Conservation (phyloP, 2,329 filamentous ascomycete species). For the Aspergillus carbonarius region DNA sequence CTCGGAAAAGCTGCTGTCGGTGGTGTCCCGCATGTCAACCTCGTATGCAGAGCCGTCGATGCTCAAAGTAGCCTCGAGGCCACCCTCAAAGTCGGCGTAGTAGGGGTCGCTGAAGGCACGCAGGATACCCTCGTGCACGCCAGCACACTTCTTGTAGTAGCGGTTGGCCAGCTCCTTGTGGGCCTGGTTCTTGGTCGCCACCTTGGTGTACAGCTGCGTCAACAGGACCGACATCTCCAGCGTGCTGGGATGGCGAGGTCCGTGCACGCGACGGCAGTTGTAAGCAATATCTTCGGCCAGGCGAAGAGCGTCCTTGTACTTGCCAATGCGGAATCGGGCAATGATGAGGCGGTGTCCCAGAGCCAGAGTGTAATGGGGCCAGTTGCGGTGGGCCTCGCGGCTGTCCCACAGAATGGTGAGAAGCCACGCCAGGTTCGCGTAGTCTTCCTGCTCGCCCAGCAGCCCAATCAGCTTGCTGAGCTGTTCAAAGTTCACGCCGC, state of each 20-base stretch:
- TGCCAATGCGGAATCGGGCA: constrained; percentile 50
- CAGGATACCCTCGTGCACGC: constrained; percentile 39
- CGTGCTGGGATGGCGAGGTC: constrained; percentile 47
- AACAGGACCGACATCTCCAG: constrained; percentile 51
- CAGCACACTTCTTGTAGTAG: constrained; percentile 41
- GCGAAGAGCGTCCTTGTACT: constrained; percentile 45
- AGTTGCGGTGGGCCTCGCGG: constrained; percentile 45
- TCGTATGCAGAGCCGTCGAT: constrained; percentile 12
- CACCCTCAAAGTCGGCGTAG: constrained; percentile 24
- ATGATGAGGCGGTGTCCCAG: constrained; percentile 53
- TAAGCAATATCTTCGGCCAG: constrained; percentile 56
- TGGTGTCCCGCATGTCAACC: constrained; percentile 2
- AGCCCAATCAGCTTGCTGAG: constrained; percentile 45
- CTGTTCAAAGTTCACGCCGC: constrained; percentile 41
- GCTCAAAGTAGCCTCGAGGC: constrained; percentile 13
- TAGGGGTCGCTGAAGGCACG: constrained; percentile 35
- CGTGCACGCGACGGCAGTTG: constrained; percentile 55
- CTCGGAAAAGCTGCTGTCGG: neutral
- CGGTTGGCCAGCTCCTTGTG: constrained; percentile 37
- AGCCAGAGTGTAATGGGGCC: constrained; percentile 46
- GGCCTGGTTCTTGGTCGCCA: constrained; percentile 36
- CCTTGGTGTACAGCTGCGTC: constrained; percentile 50
- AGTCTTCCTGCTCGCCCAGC: constrained; percentile 48
- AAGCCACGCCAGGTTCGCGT: constrained; percentile 43
- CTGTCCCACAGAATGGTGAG: constrained; percentile 47